These are phyloP conservation scores for Pseudevernia furfuracea DNA, from an alignment of 495 filamentous ascomycete genomes.

Conservation along the genomic window DNA sequence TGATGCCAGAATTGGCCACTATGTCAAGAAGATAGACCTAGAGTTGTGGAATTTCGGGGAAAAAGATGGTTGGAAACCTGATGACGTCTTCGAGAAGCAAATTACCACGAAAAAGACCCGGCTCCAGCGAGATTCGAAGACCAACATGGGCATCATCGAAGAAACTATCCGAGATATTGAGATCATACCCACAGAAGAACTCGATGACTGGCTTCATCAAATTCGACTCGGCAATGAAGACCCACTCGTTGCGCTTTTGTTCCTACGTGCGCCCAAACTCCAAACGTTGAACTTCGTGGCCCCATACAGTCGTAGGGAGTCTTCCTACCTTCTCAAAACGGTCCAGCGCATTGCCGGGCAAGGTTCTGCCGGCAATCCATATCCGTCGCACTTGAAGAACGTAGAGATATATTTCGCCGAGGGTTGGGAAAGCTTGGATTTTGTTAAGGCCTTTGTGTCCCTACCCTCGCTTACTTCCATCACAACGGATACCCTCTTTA, in stretches of 20 bases:
- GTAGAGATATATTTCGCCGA: not conserved
- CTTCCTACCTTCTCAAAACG: not conserved
- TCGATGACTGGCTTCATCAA: not conserved
- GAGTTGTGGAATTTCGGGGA: not conserved
- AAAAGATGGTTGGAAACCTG: slow-evolving; percentile 2
- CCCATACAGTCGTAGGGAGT: no score
- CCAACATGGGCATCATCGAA: not conserved
- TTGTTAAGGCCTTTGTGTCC: not conserved
- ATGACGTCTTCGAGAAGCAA: not conserved
- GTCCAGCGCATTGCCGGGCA: not conserved
- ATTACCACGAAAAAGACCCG: not conserved
- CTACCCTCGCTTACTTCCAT: not conserved
- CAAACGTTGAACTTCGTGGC: not conserved
- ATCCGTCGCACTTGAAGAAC: not conserved
- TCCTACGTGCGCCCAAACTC: not conserved
- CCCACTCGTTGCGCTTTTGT: not conserved
- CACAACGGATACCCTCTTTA: not conserved
- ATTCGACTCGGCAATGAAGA: not conserved
- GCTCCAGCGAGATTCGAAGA: not conserved
- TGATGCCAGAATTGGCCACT: not conserved
- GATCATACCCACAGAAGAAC: not conserved
- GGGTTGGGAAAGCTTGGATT: not conserved
- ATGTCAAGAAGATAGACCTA: not conserved
- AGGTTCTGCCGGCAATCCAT: not conserved
- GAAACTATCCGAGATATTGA: not conserved